phyloP scores from a whole-genome alignment of 176 grass and related monocot genomes.

The Dendrocalamus sinicus region DNA sequence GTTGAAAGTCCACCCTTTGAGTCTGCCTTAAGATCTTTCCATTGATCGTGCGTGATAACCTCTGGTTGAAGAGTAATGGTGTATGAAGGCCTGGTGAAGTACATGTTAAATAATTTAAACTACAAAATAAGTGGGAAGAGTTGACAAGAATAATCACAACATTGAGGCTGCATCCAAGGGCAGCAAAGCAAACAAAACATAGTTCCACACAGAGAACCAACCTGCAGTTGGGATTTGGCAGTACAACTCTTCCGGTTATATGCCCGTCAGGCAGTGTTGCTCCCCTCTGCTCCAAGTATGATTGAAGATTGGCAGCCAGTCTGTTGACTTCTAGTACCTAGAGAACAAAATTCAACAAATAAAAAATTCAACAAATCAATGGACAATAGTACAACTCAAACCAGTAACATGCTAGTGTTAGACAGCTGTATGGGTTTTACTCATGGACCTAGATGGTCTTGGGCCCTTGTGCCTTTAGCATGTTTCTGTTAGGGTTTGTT shows the following conservation, averaged over 20 bases:
- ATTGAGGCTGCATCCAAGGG: not conserved
- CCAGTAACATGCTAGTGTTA: not conserved
- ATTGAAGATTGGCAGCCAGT: constrained; percentile 75
- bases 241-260: constrained; percentile 71
- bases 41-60: constrained; percentile 67
- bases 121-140: not conserved
- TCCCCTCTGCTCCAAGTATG: constrained; percentile 91
- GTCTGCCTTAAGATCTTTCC: constrained; percentile 77
- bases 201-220: constrained; percentile 27
- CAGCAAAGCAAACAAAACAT: constrained; percentile 25
- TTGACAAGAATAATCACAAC: not conserved
- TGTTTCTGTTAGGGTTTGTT: too few relatives aligned
- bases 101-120: constrained; percentile 35
- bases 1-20: constrained; percentile 66
- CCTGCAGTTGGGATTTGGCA: constrained; percentile 81
- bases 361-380: constrained; percentile 33
- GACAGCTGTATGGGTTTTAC: too few relatives aligned
- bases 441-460: too few relatives aligned
- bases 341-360: constrained; percentile 35
- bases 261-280: constrained; percentile 64
- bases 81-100: constrained; percentile 58
- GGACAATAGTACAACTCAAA: constrained; percentile 1
- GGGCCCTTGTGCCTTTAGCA: too few relatives aligned
- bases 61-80: constrained; percentile 72
- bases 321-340: constrained; percentile 78